Evolutionary conservation across 139 green algal genomes (phyloP).

Genomic region (Eudorina sp.): DNA sequence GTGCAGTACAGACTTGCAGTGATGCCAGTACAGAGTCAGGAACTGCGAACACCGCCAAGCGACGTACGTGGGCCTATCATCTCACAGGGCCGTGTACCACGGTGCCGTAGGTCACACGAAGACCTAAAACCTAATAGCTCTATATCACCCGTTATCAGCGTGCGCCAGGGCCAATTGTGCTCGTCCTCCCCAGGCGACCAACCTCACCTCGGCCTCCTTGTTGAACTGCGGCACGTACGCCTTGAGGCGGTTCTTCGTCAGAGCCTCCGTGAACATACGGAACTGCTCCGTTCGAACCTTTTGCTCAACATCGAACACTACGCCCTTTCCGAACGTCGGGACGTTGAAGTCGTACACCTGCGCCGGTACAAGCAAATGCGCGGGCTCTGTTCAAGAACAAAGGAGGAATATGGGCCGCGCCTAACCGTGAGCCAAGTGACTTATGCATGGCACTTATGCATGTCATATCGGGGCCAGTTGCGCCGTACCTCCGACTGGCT

Average conservation of each 20-base stretch:
- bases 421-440: not conserved
- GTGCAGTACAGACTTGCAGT: too few species aligned
- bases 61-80: too few species aligned
- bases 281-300: slow-evolving; percentile 96
- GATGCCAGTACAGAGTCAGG: too few species aligned
- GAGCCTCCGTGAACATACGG: slow-evolving; percentile 93
- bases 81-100: too few species aligned
- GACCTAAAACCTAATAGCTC: too few species aligned
- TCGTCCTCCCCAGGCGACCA: too few species aligned
- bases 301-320: slow-evolving; percentile 99
- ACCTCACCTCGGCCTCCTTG: slow-evolving; percentile 82
- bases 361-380: not conserved
- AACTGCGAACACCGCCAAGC: too few species aligned
- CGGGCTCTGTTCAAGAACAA: not conserved
- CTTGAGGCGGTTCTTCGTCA: slow-evolving; percentile 90
- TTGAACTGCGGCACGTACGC: slow-evolving; percentile 94
- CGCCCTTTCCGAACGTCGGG: slow-evolving; percentile 96
- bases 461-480: too few species aligned
- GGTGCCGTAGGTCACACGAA: too few species aligned
- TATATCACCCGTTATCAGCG: too few species aligned
- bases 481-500: slow-evolving; percentile 88
- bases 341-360: slow-evolving; percentile 98
- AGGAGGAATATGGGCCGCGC: not conserved
- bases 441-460: too few species aligned
- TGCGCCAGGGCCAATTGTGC: too few species aligned